Evolutionary conservation across 805 yeast genomes (phyloP).

Genomic region (Teunomyces kruisii): DNA sequence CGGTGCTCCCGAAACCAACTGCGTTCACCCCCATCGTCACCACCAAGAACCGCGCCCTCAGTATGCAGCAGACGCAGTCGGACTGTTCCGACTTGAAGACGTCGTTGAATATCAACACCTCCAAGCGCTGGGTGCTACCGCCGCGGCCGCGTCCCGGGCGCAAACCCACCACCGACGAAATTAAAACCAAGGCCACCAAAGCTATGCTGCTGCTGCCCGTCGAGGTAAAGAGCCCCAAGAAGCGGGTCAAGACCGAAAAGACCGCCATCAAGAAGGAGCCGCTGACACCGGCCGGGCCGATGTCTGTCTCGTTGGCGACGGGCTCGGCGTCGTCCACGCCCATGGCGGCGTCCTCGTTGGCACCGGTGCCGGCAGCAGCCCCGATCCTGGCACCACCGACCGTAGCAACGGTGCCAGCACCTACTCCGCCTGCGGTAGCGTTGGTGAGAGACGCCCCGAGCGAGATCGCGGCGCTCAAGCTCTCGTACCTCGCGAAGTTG

Average conservation of each 20-base stretch:
- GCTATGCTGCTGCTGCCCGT: neutral
- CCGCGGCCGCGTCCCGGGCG: slow-evolving; percentile 45
- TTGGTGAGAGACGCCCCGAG: slow-evolving; percentile 5
- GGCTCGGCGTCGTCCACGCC: no score
- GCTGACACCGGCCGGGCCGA: neutral
- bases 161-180: slow-evolving; percentile 26
- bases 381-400: neutral
- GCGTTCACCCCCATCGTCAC: slow-evolving; percentile 16
- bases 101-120: slow-evolving; percentile 34
- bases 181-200: slow-evolving; percentile 4
- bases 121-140: slow-evolving; percentile 41
- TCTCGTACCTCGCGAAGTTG: slow-evolving; percentile 33
- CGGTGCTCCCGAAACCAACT: slow-evolving; percentile 29
- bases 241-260: slow-evolving; percentile 6
- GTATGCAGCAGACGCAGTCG: slow-evolving; percentile 11
- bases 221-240: slow-evolving; percentile 5
- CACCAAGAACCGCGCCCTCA: slow-evolving; percentile 15
- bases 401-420: neutral
- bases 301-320: no score
- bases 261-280: slow-evolving; percentile 2
- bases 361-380: neutral
- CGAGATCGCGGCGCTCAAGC: slow-evolving; percentile 27
- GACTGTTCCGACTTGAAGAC: slow-evolving; percentile 9
- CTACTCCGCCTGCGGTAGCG: slow-evolving; percentile 6
- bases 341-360: neutral